Evolutionary conservation across 805 yeast genomes (phyloP).

Genomic region (Naumovozyma castellii): DNA sequence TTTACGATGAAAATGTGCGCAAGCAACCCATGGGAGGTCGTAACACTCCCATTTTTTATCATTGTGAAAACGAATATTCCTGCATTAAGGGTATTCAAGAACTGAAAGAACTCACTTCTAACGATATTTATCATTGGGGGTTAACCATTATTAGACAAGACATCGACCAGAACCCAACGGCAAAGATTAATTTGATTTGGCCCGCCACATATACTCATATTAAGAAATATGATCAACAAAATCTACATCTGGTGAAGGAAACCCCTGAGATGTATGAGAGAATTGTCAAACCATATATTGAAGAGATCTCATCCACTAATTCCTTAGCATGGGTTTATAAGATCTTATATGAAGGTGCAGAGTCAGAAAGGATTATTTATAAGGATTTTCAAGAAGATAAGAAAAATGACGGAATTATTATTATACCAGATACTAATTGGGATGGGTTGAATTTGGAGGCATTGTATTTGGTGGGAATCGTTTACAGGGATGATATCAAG

Average conservation of each 20-base stretch:
- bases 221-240: slow-evolving; percentile 54
- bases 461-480: slow-evolving; percentile 70
- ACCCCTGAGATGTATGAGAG: slow-evolving; percentile 64
- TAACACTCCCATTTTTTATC: slow-evolving; percentile 14
- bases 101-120: slow-evolving; percentile 41
- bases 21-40: slow-evolving; percentile 4
- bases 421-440: slow-evolving; percentile 97
- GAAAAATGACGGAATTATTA: slow-evolving; percentile 47
- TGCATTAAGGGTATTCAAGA: slow-evolving; percentile 24
- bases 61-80: slow-evolving; percentile 21
- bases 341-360: slow-evolving; percentile 72
- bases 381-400: slow-evolving; percentile 42
- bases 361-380: slow-evolving; percentile 68
- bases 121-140: slow-evolving; percentile 86
- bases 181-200: slow-evolving; percentile 66
- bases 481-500: slow-evolving; percentile 54
- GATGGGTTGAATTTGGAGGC: slow-evolving; percentile 62
- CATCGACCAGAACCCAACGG: slow-evolving; percentile 42
- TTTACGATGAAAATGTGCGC: slow-evolving; percentile 20
- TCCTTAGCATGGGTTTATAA: slow-evolving; percentile 85
- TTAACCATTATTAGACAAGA: slow-evolving; percentile 41
- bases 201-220: slow-evolving; percentile 88
- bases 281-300: slow-evolving; percentile 68
- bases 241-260: slow-evolving; percentile 53
- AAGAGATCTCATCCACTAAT: slow-evolving; percentile 57